Percentiles rank a stretch among this genome's conserved stretches.
Evolutionary conservation across 2,329 filamentous ascomycete genomes (phyloP).

Genomic region (Xylaria polymorpha): DNA sequence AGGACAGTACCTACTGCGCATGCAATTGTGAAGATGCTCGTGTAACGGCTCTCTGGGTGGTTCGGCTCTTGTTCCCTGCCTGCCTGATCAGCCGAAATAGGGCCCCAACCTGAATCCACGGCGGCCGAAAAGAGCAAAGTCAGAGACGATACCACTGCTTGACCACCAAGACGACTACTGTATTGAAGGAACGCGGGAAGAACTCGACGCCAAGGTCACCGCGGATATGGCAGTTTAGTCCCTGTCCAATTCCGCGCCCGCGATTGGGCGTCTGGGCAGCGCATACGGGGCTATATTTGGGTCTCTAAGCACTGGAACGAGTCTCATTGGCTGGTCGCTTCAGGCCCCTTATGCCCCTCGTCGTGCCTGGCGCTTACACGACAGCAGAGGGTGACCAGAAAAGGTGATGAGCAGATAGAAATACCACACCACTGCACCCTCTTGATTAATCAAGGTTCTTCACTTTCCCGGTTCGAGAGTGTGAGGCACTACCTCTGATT

Average conservation of each 20-base stretch:
- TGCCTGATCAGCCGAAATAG: conserved; percentile 21
- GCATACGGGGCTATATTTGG: conserved; percentile 40
- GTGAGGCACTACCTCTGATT: conserved; percentile 11
- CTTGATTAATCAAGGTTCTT: neutral
- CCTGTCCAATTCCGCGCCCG: conserved; percentile 10
- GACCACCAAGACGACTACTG: neutral
- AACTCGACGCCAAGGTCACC: conserved; percentile 4
- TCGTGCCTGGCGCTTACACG: conserved; percentile 42
- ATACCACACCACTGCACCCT: conserved; percentile 19
- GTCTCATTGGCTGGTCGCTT: conserved; percentile 35
- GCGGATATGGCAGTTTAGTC: conserved; percentile 17
- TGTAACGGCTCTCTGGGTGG: conserved; percentile 19
- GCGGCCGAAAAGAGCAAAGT: conserved; percentile 26
- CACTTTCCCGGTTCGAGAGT: neutral
- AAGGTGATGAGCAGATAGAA: conserved; percentile 6
- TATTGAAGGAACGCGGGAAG: conserved; percentile 15
- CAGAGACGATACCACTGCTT: neutral
- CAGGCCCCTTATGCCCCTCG: conserved; percentile 33
- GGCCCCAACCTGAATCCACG: conserved; percentile 13
- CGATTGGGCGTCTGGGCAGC: conserved; percentile 26
- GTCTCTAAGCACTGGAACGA: conserved; percentile 4
- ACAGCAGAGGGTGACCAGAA: conserved; percentile 6
- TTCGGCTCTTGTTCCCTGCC: conserved; percentile 14
- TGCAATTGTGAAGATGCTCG: conserved; percentile 4
- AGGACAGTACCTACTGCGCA: neutral